Percentiles rank a stretch among this genome's conserved stretches.
Evolutionary conservation across 257 asterid genomes (phyloP).

Genomic region (Penstemon eatonii): DNA sequence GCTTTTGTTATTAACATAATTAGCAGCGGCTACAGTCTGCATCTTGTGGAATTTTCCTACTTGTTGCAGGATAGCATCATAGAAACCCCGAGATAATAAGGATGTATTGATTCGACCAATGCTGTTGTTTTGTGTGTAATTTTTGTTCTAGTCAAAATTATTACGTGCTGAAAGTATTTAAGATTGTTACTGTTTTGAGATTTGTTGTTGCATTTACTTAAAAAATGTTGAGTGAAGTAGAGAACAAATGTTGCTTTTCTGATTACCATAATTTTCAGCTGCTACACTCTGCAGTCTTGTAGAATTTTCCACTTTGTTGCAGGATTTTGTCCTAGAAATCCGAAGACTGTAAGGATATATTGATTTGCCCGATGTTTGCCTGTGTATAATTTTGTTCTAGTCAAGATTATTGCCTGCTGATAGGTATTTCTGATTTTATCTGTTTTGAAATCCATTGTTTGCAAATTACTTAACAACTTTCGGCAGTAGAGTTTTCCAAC

Average conservation of each 20-base stretch:
- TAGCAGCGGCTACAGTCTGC: not conserved
- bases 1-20: slow-evolving; percentile 1
- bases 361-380: not conserved
- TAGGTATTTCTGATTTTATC: not conserved
- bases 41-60: not conserved
- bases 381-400: slow-evolving; percentile 2
- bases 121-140: not conserved
- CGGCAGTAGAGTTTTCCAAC: not conserved
- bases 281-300: not conserved
- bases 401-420: not conserved
- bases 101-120: not conserved
- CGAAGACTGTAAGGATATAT: not conserved
- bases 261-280: not conserved
- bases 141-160: not conserved
- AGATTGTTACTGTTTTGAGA: not conserved
- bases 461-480: not conserved
- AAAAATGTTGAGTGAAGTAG: no score
- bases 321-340: slow-evolving; percentile 1
- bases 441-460: not conserved
- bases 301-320: not conserved
- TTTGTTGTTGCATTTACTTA: not conserved
- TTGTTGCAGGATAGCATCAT: not conserved
- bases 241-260: not conserved
- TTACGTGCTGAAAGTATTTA: no score
- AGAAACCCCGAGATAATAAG: not conserved